phyloP scores from a whole-genome alignment of 2,329 filamentous ascomycete genomes.

The Reticulascus tulasneorum region DNA sequence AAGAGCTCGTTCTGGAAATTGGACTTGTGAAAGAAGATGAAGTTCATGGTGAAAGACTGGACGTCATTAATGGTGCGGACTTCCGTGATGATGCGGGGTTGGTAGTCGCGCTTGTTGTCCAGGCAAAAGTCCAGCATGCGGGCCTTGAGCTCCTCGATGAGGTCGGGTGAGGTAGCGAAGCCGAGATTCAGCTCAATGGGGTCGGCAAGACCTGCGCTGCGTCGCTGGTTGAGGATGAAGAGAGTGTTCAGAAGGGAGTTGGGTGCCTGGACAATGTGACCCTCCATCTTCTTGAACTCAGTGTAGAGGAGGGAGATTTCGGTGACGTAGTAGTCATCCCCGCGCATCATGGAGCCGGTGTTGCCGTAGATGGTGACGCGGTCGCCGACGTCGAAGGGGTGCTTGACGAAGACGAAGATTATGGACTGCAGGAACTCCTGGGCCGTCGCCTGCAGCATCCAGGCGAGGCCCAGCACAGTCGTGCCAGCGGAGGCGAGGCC shows the following conservation, averaged over 20 bases:
- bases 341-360: slow-evolving; percentile 70
- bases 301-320: slow-evolving; percentile 91
- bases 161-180: slow-evolving; percentile 78
- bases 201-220: slow-evolving; percentile 84
- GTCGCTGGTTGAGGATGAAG: slow-evolving; percentile 92
- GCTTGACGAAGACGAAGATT: slow-evolving; percentile 95
- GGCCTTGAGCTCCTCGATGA: slow-evolving; percentile 78
- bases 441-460: slow-evolving; percentile 88
- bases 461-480: slow-evolving; percentile 81
- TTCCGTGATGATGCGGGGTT: slow-evolving; percentile 81
- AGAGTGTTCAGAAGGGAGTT: slow-evolving; percentile 91
- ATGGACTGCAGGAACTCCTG: slow-evolving; percentile 93
- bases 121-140: slow-evolving; percentile 80
- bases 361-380: slow-evolving; percentile 89
- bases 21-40: slow-evolving; percentile 96
- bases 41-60: slow-evolving; percentile 81
- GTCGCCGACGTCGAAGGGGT: slow-evolving; percentile 94
- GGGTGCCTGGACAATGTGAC: slow-evolving; percentile 90
- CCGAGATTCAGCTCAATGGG: slow-evolving; percentile 79
- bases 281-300: slow-evolving; percentile 98
- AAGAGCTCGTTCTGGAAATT: slow-evolving; percentile 95
- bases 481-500: slow-evolving; percentile 88
- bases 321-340: slow-evolving; percentile 95
- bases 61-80: slow-evolving; percentile 75
- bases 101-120: slow-evolving; percentile 84